Evolutionary conservation across 78 protist species (phyloP).

Genomic region (Andalucia godoyi): DNA sequence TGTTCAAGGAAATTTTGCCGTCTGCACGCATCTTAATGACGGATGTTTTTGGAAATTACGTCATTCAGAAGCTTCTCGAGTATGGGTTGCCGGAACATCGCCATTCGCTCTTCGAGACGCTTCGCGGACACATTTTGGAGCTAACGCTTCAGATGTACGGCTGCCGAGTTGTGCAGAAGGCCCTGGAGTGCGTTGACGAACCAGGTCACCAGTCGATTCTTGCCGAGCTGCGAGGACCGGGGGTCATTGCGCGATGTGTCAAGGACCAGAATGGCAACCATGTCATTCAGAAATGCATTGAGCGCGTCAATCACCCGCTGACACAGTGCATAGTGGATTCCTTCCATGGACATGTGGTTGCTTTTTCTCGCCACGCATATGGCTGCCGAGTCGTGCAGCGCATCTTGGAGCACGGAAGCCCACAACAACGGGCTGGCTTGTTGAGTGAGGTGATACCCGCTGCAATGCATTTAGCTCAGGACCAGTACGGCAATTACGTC

Average conservation of each 20-base stretch:
- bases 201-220: conserved; percentile 45
- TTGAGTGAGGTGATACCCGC: conserved; percentile 18
- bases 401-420: conserved; percentile 76
- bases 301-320: conserved; percentile 48
- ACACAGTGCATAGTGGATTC: conserved; percentile 80
- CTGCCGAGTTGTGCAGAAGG: conserved; percentile 94
- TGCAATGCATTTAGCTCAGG: conserved; percentile 21
- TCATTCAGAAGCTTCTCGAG: conserved; percentile 95
- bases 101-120: conserved; percentile 27
- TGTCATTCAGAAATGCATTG: conserved; percentile 95
- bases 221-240: conserved; percentile 74
- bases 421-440: conserved; percentile 26
- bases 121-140: conserved; percentile 61
- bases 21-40: conserved; percentile 56
- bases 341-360: conserved; percentile 41
- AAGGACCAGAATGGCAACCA: conserved; percentile 99
- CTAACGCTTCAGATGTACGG: conserved; percentile 93
- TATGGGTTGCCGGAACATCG: conserved; percentile 42
- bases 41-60: conserved; percentile 99
- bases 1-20: conserved; percentile 72
- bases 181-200: conserved; percentile 27
- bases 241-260: conserved; percentile 76
- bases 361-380: conserved; percentile 85
- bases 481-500: conserved; percentile 96
- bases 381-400: conserved; percentile 99